Base-by-base conservation (phyloP, 2,329 filamentous ascomycete genomes). In the Aspergillus sp. region DNA sequence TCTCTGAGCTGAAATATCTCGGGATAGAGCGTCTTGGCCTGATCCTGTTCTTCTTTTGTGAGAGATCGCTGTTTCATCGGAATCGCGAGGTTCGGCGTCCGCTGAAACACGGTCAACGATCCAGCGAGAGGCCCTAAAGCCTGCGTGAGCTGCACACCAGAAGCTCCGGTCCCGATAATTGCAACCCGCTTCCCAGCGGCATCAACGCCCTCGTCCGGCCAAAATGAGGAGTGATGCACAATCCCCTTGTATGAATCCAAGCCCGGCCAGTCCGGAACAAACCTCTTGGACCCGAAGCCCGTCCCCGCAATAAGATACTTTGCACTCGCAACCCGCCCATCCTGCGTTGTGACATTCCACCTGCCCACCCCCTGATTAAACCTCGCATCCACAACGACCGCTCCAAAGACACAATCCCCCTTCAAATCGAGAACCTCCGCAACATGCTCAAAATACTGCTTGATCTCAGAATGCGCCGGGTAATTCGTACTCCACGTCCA, bases 81-180 rank as follows among this genome's bases (percentile, higher is more conserved):
- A 81, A 34, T 88, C 71, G 85, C 85, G 3, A 88, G 74, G 65
- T 90, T 91, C 0, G 89, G 88, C 1, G 87, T 90, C 11, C 89
- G 82, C 67, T 90, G 87, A 72, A 90, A 77, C 0, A 76, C 70
- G 1, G 76, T 82, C 28, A 91, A 65, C 1, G 82, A 74, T 5
- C 78, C 81, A 0, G 82, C 85, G 8, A 79, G 71, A 2, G 83
- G 83, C 2, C 82, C 84, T 72, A 83, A 84, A 57, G 67, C 86
- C 66, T 91, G 87, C 0, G 84, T 77, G 28, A 87, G 79, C 68
- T 87, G 85, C 9, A 84, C 79, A 0, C 81, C 84, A 8, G 82
- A 82, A 38, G 83, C 82, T 1, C 85, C 85, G 50, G 76, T 84
- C 25, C 85, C 85, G 58, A 87, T 80, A n/a, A 87, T 71, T 2